phyloP scores from a whole-genome alignment of 106 monocot species.

The Hemerocallis citrina region DNA sequence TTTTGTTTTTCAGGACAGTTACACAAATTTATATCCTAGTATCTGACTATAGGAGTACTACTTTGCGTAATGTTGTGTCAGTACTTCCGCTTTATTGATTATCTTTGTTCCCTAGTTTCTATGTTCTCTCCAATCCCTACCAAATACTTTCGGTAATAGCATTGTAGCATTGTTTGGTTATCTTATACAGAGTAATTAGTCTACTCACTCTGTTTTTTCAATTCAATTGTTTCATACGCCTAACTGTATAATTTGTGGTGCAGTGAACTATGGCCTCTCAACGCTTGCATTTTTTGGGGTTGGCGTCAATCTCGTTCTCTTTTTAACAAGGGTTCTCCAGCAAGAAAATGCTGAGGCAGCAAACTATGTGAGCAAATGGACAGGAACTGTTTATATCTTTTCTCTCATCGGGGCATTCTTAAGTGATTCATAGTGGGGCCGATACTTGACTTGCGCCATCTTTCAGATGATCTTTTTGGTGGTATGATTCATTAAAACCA shows the following conservation, averaged over 20 bases:
- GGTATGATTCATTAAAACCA: too few species aligned
- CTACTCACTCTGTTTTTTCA: neutral
- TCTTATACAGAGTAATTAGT: too few species aligned
- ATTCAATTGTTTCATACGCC: neutral
- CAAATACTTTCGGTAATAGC: too few species aligned
- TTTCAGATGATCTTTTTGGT: conserved; percentile 68
- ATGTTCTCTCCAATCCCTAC: too few species aligned
- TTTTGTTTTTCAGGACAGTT: too few species aligned
- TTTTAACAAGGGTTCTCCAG: conserved; percentile 57
- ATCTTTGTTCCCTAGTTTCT: too few species aligned
- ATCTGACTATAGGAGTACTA: too few species aligned
- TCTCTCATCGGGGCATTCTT: conserved; percentile 78
- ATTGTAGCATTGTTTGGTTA: neutral
- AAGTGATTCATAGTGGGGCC: conserved; percentile 81
- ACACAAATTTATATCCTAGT: too few species aligned
- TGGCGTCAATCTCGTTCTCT: conserved; percentile 74
- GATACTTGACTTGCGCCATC: conserved; percentile 63
- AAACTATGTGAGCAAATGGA: conserved; percentile 84
- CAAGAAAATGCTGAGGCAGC: conserved; percentile 66
- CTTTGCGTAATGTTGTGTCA: too few species aligned
- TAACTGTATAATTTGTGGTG: neutral
- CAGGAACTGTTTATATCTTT: conserved; percentile 72
- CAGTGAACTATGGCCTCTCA: conserved; percentile 72
- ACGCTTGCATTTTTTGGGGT: conserved; percentile 76
- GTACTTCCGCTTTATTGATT: too few species aligned